phyloP scores from a whole-genome alignment of 441 rosid genomes.

The Syzygium syzygioides region DNA sequence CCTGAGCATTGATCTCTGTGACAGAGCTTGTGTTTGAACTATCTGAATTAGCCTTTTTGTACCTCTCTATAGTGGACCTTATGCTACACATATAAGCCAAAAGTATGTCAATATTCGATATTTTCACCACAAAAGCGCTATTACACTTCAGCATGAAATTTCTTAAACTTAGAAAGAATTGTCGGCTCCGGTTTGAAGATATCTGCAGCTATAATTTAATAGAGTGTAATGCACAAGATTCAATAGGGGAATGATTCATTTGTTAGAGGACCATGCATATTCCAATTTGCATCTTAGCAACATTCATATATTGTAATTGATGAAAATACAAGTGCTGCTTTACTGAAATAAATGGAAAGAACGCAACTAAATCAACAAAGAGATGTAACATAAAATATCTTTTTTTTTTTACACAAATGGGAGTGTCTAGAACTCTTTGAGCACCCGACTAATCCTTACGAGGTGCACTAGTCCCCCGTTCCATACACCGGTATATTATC shows the following conservation, averaged over 20 bases:
- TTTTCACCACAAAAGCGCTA: background rate
- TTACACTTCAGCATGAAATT: background rate
- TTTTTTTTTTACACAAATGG: background rate
- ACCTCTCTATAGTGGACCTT: constrained; percentile 85
- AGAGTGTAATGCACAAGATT: background rate
- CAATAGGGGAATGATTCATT: background rate
- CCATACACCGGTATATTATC: background rate
- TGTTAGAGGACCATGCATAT: background rate
- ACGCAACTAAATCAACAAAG: background rate
- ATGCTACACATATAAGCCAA: constrained; percentile 34
- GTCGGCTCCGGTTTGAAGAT: background rate
- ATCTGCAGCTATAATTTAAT: background rate
- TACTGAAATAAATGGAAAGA: background rate
- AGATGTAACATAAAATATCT: background rate
- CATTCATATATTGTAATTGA: background rate
- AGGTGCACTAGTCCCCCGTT: background rate
- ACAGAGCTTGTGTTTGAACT: constrained; percentile 47
- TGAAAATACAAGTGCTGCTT: background rate
- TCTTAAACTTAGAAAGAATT: background rate
- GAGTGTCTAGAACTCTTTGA: rapidly evolving
- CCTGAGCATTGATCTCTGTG: constrained; percentile 95
- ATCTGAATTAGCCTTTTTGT: constrained; percentile 89
- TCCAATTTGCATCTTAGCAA: background rate
- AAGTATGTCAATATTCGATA: background rate
- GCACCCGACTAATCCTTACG: background rate